Conservation (phyloP, 768 basidiomycete genomes). For the Ephemerocybe angulata region DNA sequence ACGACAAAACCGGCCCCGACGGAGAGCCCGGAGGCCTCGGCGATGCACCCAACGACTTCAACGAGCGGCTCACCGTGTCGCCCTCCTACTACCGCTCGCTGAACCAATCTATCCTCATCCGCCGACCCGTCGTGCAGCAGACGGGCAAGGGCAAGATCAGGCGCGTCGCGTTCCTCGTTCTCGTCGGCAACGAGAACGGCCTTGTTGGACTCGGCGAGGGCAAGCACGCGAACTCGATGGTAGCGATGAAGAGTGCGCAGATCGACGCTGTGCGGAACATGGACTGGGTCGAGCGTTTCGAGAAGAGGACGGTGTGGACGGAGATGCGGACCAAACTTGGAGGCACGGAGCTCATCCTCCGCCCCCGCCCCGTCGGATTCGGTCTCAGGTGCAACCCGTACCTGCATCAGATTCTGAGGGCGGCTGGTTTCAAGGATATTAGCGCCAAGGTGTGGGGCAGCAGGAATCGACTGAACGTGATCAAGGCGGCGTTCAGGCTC, state of each 20-base stretch:
- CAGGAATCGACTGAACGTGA: conserved; percentile 78
- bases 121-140: conserved; percentile 74
- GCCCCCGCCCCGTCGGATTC: conserved; percentile 86
- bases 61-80: conserved; percentile 18
- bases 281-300: conserved; percentile 94
- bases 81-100: conserved; percentile 24
- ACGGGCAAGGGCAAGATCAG: conserved; percentile 91
- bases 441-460: conserved; percentile 96
- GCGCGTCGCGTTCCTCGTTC: conserved; percentile 55
- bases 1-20: conserved; percentile 25
- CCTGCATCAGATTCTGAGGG: conserved; percentile 85
- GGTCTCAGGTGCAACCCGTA: conserved; percentile 87
- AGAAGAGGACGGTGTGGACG: conserved; percentile 92
- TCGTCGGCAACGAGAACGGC: conserved; percentile 81
- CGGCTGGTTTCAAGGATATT: conserved; percentile 92
- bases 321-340: conserved; percentile 85
- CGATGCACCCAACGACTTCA: conserved; percentile 14
- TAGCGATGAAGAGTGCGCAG: conserved; percentile 56
- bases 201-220: conserved; percentile 81
- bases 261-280: conserved; percentile 74
- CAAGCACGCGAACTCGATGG: conserved; percentile 56
- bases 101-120: conserved; percentile 41
- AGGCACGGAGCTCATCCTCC: conserved; percentile 72
- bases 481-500: conserved; percentile 81
- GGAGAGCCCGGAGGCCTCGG: conserved; percentile 12